These are phyloP conservation scores for Ormosia emarginata DNA, from an alignment of 306 rosid species.

Conservation along the genomic window DNA sequence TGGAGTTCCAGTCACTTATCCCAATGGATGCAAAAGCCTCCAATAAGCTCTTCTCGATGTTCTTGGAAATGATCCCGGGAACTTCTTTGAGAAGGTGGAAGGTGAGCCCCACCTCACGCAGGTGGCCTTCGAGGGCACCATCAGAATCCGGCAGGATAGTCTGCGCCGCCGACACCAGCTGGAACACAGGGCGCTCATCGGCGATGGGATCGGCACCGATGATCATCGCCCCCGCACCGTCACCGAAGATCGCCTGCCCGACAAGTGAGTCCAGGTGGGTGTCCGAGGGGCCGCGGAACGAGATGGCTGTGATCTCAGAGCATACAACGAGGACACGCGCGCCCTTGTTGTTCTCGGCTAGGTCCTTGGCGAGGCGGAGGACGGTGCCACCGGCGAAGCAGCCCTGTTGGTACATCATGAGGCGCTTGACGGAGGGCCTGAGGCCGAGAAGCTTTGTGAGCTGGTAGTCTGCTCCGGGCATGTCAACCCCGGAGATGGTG, in stretches of 20 bases:
- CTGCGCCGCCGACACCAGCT: slow-evolving; percentile 44
- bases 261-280: slow-evolving; percentile 51
- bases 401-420: slow-evolving; percentile 71
- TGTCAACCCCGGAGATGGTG: slow-evolving; percentile 64
- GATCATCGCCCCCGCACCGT: slow-evolving; percentile 48
- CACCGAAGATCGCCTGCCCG: slow-evolving; percentile 60
- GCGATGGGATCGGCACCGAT: slow-evolving; percentile 42
- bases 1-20: slow-evolving; percentile 54
- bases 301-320: slow-evolving; percentile 63
- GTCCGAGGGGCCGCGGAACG: slow-evolving; percentile 62
- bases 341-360: slow-evolving; percentile 59
- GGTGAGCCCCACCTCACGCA: slow-evolving; percentile 53
- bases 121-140: slow-evolving; percentile 55
- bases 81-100: slow-evolving; percentile 57
- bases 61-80: slow-evolving; percentile 53
- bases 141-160: slow-evolving; percentile 55
- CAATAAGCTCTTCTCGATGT: slow-evolving; percentile 50
- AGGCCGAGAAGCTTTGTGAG: slow-evolving; percentile 59
- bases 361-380: slow-evolving; percentile 60
- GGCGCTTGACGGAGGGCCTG: slow-evolving; percentile 53
- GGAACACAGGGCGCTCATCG: slow-evolving; percentile 38
- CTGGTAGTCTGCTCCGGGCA: slow-evolving; percentile 67
- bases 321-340: slow-evolving; percentile 60
- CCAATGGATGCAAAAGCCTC: slow-evolving; percentile 53
- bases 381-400: slow-evolving; percentile 69